Evolutionary conservation across 2,329 filamentous ascomycete species (phyloP), one percentile per base, ranked within the genome.

Genomic region (Fusarium miscanthi): DNA sequence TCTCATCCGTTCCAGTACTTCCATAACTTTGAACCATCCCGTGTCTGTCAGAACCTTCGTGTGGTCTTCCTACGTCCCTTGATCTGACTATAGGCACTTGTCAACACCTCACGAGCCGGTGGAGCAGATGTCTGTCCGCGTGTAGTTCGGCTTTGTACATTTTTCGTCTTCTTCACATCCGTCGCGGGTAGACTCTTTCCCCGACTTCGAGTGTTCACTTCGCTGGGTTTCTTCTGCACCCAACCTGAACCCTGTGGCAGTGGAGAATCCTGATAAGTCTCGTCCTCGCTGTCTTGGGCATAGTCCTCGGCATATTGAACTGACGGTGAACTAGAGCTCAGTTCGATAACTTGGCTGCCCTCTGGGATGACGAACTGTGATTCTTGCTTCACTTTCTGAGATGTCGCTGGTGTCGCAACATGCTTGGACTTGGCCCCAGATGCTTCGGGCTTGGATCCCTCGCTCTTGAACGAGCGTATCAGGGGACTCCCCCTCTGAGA

Each of bases 291-390:
- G 31, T 78, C 66, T 16, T 76, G 63, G 3, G 72, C 72, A 40
- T 75, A 74, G 42, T 75, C 43, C 46, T 76, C 74, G 21, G 48
- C 49, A 57, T 70, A 73, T 23, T 69, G 66, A 33, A 63, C 62
- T 25, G 73, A 71, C 40, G 57, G 43, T 6, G 78, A 70, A 56
- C 77, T 80, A 12, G 80, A 81, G 41, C 75, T 77, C 43, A 82
- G 33, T 21, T 76, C 66, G 30, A 82, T 77, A 37, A 80, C 76
- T 64, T 82, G 79, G 30, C 75, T 81, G 9, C 77, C 79, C n/a
- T 75, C 71, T 11, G 77, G 80, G 33, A 78, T 46, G 25, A 61
- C 48, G 54, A 78, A 81, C 1, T 72, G 69, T 9, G 77, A 74
- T 16, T 65, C 59, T 48, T 48, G 60, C 49, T 72, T 74, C 25